A percentile compares a stretch with the other conserved stretches of the same genome.
Evolutionary conservation across 2,329 filamentous ascomycete genomes (phyloP).

Genomic region (Xylaria digitata): DNA sequence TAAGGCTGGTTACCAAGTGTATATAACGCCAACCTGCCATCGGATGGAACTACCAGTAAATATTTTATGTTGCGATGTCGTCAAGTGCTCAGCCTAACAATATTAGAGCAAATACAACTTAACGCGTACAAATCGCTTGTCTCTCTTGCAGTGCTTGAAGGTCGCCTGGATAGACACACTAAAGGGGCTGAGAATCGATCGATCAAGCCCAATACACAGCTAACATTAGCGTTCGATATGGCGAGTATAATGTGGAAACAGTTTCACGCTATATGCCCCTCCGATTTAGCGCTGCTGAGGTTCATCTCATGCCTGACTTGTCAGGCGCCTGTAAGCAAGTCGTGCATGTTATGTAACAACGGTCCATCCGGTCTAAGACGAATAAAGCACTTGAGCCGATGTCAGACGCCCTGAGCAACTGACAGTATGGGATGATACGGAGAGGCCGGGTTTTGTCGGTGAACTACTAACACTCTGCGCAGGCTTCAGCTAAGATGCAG

Average conservation of each 20-base stretch:
- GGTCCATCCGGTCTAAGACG: not conserved
- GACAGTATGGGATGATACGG: not conserved
- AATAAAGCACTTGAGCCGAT: not conserved
- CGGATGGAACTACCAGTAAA: constrained; percentile 15
- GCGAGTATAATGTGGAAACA: constrained; percentile 8
- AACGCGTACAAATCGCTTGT: not conserved
- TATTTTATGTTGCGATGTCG: constrained; percentile 8
- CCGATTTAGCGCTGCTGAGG: not conserved
- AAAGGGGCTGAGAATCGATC: not conserved
- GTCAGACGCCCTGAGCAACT: not conserved
- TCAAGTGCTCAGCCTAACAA: constrained; percentile 9
- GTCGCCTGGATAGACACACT: not conserved
- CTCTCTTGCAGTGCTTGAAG: not conserved
- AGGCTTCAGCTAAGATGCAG: constrained; percentile 12
- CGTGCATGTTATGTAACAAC: not conserved
- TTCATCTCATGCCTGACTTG: not conserved
- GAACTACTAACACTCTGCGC: not conserved
- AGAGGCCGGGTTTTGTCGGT: not conserved
- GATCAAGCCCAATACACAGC: not conserved
- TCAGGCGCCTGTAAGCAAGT: not conserved
- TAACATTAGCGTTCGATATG: not conserved
- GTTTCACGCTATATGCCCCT: constrained; percentile 1
- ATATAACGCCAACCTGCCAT: constrained; percentile 10
- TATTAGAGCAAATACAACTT: not conserved
- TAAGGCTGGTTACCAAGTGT: constrained; percentile 16